Conservation (phyloP, 2,329 filamentous ascomycete species). For the Fusarium abutilonis region DNA sequence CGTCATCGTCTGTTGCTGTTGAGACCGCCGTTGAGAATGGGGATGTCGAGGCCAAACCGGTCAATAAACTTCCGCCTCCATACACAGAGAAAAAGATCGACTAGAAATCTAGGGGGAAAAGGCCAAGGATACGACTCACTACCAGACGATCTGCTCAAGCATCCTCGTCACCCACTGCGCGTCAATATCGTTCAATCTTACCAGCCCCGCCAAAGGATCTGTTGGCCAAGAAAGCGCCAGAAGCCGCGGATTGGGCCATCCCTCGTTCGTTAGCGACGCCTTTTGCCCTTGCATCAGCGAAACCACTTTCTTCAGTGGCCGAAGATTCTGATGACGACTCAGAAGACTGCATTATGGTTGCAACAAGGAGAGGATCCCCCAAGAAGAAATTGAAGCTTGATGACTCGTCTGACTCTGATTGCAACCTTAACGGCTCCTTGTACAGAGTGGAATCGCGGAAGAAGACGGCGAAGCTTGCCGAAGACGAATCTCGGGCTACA, state of each 20-base stretch:
- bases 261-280: neutral
- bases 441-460: no score
- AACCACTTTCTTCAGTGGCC: neutral
- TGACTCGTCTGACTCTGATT: no score
- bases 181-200: neutral
- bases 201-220: neutral
- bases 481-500: no score
- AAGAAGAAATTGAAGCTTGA: neutral
- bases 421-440: no score
- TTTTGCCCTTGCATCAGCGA: no score
- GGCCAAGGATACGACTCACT: neutral
- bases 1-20: constrained; percentile 18
- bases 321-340: neutral
- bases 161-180: neutral
- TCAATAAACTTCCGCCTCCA: constrained; percentile 28
- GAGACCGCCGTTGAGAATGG: constrained; percentile 41
- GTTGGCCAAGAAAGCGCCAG: neutral
- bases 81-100: constrained; percentile 29
- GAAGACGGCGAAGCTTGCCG: no score
- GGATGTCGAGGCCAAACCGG: constrained; percentile 32
- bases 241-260: neutral
- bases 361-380: neutral
- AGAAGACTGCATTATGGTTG: neutral
- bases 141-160: neutral
- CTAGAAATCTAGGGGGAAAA: constrained; percentile 25